Evolutionary conservation across 345 rosid genomes (phyloP), one percentile per base, ranked within the genome.

Genomic region (Aquilaria malaccensis): DNA sequence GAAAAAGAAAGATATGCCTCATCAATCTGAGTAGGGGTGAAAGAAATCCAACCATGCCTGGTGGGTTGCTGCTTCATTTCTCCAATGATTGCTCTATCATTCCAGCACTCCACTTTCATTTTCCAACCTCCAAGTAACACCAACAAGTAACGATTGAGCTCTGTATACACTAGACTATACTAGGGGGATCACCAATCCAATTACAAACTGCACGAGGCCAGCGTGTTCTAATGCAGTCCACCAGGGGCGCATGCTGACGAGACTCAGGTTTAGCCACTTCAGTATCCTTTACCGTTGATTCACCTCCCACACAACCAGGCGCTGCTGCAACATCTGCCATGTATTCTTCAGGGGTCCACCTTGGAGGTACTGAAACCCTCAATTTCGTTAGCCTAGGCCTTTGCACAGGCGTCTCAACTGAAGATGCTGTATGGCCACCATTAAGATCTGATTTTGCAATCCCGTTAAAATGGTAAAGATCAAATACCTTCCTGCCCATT

Each of bases 261-360:
- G 91, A 80, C 66, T 84, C 89, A 13, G 86, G 84, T 74, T 88
- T 89, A 52, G 81, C 71, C 56, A 77, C 84, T 74, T 86, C 86
- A 2, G 74, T 46, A 46, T 82, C 94, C 66, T 79, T 83, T 37
- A 77, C 74, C 45, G 64, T 56, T 2, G 77, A 67, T 59, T 68
- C 82, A 12, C 64, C 63, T 54, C 70, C 75, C 14, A 62, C 74
- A 14, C 88, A 63, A 56, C 70, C 70, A 52, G 87, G 78, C 3
- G 92, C 62, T 63, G 76, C 65, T 2, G 52, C 70, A 50, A 77
- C 84, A 59, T 82, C 83, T 1, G 95, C 69, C 95, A 91, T 76
- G 83, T 81, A 95, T 72, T 95, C 99, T 77, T 91, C 96, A 0
- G 93, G 96, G 30, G 94, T 95, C 99, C 99, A 95, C 70, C 93